Conservation (phyloP, 1,284 basidiomycete genomes). For the Chondrostereum purpureum region DNA sequence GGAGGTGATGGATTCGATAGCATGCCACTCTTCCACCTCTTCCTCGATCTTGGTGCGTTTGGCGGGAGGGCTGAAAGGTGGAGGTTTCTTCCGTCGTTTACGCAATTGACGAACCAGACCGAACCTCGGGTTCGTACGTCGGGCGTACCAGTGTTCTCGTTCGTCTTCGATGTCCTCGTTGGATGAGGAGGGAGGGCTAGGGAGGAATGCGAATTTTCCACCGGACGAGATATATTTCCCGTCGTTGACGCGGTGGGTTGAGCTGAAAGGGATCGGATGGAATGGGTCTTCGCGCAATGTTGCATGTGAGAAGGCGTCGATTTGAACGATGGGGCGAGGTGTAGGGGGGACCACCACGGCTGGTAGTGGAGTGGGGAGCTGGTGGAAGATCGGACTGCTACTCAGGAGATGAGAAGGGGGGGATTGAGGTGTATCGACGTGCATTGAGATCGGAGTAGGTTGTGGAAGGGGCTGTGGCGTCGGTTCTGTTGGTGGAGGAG, state of each 20-base stretch:
- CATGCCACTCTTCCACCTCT: constrained; percentile 6
- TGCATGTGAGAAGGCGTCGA: neutral
- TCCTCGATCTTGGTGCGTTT: constrained; percentile 6
- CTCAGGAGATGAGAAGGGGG: constrained; percentile 4
- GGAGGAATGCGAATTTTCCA: constrained; percentile 54
- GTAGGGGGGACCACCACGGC: too few relatives aligned
- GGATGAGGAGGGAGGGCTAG: constrained; percentile 42
- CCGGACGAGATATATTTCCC: constrained; percentile 54
- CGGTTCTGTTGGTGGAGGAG: constrained; percentile 6
- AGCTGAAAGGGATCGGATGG: constrained; percentile 65
- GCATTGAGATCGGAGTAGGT: constrained; percentile 16
- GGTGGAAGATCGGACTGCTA: neutral
- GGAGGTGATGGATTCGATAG: neutral
- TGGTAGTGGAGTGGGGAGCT: neutral
- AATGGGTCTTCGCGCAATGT: constrained; percentile 31
- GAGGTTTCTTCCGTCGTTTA: too few relatives aligned
- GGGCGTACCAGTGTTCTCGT: constrained; percentile 48
- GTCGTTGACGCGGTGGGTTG: constrained; percentile 52
- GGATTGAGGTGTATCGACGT: constrained; percentile 4
- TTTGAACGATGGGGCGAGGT: neutral
- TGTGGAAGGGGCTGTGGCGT: constrained; percentile 15
- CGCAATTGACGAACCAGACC: constrained; percentile 56
- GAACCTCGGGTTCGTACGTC: constrained; percentile 60
- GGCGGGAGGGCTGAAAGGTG: constrained; percentile 7
- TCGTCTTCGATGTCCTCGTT: constrained; percentile 35